These are phyloP conservation scores for Cymodocea nodosa DNA, from an alignment of 116 monocot genomes.

Conservation along the genomic window DNA sequence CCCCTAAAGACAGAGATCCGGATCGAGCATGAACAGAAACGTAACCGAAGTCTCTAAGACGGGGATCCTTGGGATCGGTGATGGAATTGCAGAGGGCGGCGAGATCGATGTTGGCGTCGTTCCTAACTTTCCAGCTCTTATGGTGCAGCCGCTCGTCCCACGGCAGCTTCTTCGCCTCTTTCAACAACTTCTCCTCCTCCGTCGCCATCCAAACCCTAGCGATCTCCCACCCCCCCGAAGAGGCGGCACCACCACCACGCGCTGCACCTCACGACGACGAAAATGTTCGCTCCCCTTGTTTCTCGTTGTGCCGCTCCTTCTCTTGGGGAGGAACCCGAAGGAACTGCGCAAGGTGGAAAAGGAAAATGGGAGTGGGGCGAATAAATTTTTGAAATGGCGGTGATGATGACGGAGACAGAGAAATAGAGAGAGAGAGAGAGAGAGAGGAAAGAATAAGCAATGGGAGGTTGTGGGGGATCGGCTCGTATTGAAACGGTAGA, in stretches of 20 bases:
- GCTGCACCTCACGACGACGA: not conserved
- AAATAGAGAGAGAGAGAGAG: not conserved
- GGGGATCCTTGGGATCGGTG: slow-evolving; percentile 89
- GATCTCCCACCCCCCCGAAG: not conserved
- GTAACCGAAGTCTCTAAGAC: slow-evolving; percentile 85
- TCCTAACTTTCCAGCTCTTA: slow-evolving; percentile 99
- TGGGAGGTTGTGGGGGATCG: not conserved
- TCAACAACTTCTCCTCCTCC: slow-evolving; percentile 96
- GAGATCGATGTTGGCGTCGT: slow-evolving; percentile 98
- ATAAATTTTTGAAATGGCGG: no score
- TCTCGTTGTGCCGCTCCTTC: not conserved
- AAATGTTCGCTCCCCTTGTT: not conserved
- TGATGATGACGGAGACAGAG: not conserved
- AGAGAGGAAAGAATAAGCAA: not conserved
- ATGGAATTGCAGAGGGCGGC: slow-evolving; percentile 83
- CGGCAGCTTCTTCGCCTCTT: slow-evolving; percentile 99
- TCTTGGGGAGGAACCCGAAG: no score
- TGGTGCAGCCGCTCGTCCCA: slow-evolving; percentile 96
- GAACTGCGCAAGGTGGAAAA: no score
- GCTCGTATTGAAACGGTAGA: slow-evolving; percentile 1
- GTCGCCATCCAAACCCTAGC: slow-evolving; percentile 55
- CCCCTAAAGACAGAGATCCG: not conserved
- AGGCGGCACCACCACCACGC: not conserved
- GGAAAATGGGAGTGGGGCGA: no score
- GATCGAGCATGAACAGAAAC: not conserved